Conservation (phyloP, 345 rosid genomes). For the Sisymbrium irio region DNA sequence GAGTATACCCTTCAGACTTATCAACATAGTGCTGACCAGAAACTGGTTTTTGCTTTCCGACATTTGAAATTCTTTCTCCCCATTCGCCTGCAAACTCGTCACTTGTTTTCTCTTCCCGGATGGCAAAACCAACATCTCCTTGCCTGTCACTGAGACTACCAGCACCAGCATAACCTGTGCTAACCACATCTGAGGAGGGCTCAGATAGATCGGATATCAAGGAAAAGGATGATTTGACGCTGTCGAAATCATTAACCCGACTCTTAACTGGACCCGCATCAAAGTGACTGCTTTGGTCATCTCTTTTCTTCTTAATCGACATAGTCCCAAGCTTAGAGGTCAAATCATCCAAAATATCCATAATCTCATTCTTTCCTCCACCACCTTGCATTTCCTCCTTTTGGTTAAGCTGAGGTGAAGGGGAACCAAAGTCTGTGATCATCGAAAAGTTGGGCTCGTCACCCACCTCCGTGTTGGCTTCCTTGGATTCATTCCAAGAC, state of each 20-base stretch:
- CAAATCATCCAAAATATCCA: conserved; percentile 75
- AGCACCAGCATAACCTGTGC: conserved; percentile 6
- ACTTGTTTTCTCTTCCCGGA: conserved; percentile 23
- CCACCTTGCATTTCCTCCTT: conserved; percentile 18
- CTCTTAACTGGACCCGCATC: not conserved
- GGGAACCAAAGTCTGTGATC: conserved; percentile 70
- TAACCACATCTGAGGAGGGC: conserved; percentile 26
- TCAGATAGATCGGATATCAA: conserved; percentile 15
- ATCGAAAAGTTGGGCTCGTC: conserved; percentile 43
- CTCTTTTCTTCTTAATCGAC: conserved; percentile 63
- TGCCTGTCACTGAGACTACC: conserved; percentile 18
- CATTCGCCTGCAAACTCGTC: conserved; percentile 3
- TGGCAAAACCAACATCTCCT: conserved; percentile 22
- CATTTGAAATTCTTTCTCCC: conserved; percentile 18
- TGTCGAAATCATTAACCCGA: conserved; percentile 27
- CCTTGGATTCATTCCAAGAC: conserved; percentile 32
- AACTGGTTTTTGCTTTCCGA: conserved; percentile 23
- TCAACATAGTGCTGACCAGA: conserved; percentile 31
- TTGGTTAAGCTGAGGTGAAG: conserved; percentile 38
- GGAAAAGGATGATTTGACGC: conserved; percentile 52
- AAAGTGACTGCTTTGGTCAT: conserved; percentile 24
- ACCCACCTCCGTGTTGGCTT: conserved; percentile 20
- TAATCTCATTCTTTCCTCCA: conserved; percentile 49
- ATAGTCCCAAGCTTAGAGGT: conserved; percentile 69
- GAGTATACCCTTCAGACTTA: conserved; percentile 33